Base-by-base conservation (phyloP, 225 moss, liverwort and hornwort species). In the Climacium dendroides region DNA sequence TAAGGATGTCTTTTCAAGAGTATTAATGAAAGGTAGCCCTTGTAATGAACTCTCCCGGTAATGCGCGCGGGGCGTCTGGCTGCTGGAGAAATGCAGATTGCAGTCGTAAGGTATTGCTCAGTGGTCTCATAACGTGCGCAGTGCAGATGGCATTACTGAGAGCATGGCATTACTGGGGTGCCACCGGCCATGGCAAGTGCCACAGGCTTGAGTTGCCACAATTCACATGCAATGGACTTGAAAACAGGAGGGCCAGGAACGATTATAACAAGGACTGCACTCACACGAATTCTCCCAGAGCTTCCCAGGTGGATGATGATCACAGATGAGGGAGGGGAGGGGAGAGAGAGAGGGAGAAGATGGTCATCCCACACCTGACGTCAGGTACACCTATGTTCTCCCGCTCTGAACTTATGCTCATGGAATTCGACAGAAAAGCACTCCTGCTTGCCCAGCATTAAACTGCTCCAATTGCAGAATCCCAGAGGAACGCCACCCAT, bases 111-210 rank as follows among this genome's bases (percentile, higher is more conserved):
- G 24, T 35, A 48, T 55, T 61, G 57, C 65, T 74, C 84, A 84
- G 88, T 45, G 19, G 30, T 25, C 65, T 59, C 83, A 63, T 57
- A 76, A 77, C 77, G 80, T 63, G 89, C 57, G 19, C 67, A 81
- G 62, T 41, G 89, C 84, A 91, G 89, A 55, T 75, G 84, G 89
- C 74, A 81, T 80, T 73, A 79, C 86, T 81, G 87, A n/a, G 62
- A 78, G 85, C 85, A 91, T 91, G 89, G 50, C 50, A 50, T 50
- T 50, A 50, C 50, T 50, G 87, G 87, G 39, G 81, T 48, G 76
- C 85, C 91, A 91, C 91, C 91, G 64, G 85, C 89, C 91, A 89
- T 53, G 79, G 76, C 64, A 67, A 67, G 63, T 78, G 82, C 81
- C 47, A 29, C 88, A 88, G 85, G 28, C 55, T 75, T 52, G 43